A percentile compares a stretch with the other conserved stretches of the same genome.
Evolutionary conservation across 2,329 filamentous ascomycete genomes (phyloP).

Genomic region (Sporothrix luriei): DNA sequence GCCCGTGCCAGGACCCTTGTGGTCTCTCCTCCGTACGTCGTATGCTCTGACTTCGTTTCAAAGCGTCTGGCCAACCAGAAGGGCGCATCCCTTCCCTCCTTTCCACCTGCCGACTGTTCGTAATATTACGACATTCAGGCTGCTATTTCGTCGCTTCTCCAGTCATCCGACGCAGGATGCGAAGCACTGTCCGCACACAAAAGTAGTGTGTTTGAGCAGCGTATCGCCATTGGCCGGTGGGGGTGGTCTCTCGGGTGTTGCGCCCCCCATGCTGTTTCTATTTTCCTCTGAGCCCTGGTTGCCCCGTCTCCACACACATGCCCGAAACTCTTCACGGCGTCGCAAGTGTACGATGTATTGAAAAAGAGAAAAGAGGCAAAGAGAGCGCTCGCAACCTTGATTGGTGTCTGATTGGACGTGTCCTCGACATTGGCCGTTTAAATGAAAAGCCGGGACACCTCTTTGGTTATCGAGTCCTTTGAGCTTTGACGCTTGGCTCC

Average conservation of each 20-base stretch:
- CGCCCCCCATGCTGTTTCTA: neutral
- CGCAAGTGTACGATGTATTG: neutral
- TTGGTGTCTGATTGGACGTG: constrained; percentile 8
- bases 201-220: constrained; percentile 32
- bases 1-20: neutral
- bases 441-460: neutral
- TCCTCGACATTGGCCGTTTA: constrained; percentile 12
- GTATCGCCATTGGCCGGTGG: constrained; percentile 34
- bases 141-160: neutral
- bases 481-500: neutral
- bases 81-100: constrained; percentile 6
- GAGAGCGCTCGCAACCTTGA: neutral
- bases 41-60: constrained; percentile 4
- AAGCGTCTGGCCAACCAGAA: constrained; percentile 14
- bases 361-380: neutral
- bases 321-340: neutral
- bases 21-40: neutral
- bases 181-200: no score
- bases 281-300: constrained; percentile 1
- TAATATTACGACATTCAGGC: neutral
- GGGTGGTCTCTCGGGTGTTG: neutral
- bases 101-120: neutral
- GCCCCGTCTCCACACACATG: neutral
- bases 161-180: no score
- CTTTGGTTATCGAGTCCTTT: constrained; percentile 6